These are phyloP conservation scores for Sphaerosporella brunnea DNA, from an alignment of 495 filamentous ascomycete species.

Conservation along the genomic window DNA sequence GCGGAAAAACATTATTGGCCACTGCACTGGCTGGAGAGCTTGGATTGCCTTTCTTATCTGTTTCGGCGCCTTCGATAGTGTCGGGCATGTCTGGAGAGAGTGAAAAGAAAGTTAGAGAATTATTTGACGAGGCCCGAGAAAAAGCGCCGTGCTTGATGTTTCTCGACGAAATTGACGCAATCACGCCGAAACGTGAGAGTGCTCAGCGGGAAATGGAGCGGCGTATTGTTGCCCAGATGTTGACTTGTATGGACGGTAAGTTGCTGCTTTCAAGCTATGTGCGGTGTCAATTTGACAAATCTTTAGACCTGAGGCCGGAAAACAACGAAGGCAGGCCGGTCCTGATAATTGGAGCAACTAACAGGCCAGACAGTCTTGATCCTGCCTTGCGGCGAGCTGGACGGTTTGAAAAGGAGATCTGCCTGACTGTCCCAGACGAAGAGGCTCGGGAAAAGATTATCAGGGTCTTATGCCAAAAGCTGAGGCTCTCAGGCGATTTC, in stretches of 20 bases:
- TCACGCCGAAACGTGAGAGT: slow-evolving; percentile 83
- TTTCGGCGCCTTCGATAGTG: slow-evolving; percentile 76
- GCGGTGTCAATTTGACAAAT: no score
- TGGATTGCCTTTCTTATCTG: slow-evolving; percentile 69
- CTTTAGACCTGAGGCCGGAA: slow-evolving; percentile 61
- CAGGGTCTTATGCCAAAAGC: slow-evolving; percentile 52
- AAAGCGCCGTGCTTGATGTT: slow-evolving; percentile 86
- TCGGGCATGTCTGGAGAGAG: slow-evolving; percentile 94
- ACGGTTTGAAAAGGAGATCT: slow-evolving; percentile 84
- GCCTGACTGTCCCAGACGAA: slow-evolving; percentile 86
- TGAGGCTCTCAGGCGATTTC: slow-evolving; percentile 50
- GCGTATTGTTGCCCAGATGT: slow-evolving; percentile 79
- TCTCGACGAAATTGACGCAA: slow-evolving; percentile 91
- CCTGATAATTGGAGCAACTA: slow-evolving; percentile 84
- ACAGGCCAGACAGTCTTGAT: slow-evolving; percentile 78
- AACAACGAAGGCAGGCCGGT: slow-evolving; percentile 76
- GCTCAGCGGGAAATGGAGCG: slow-evolving; percentile 97
- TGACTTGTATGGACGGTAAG: slow-evolving; percentile 46
- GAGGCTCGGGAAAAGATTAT: slow-evolving; percentile 67
- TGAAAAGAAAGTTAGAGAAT: slow-evolving; percentile 79
- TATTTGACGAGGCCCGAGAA: slow-evolving; percentile 75
- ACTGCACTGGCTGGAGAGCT: slow-evolving; percentile 77
- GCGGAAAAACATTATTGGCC: slow-evolving; percentile 87
- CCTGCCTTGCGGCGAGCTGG: slow-evolving; percentile 71
- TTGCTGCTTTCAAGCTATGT: no score